phyloP scores from a whole-genome alignment of 768 basidiomycete genomes.

The Leucocoprinus birnbaumii region DNA sequence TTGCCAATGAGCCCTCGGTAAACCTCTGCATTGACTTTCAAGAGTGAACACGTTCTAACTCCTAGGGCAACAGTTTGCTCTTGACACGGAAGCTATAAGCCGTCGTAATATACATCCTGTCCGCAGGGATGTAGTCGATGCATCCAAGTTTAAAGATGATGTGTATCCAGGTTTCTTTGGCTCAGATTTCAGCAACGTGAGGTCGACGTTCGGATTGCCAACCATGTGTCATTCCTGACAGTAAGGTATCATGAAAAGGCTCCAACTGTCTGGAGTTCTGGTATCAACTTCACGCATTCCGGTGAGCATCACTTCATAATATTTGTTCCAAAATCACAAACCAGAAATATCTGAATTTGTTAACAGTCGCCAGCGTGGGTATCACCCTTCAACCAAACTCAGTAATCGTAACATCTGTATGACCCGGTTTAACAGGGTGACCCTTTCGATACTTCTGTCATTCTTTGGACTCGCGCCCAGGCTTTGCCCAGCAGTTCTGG shows the following conservation, averaged over 20 bases:
- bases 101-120: constrained; percentile 28
- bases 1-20: constrained; percentile 30
- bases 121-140: constrained; percentile 32
- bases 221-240: background rate
- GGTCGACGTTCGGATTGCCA: constrained; percentile 1
- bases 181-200: constrained; percentile 45
- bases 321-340: too few species aligned
- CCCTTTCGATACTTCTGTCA: constrained; percentile 49
- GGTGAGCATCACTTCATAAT: constrained; percentile 22
- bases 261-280: constrained; percentile 46
- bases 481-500: constrained; percentile 26
- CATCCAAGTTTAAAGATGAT: constrained; percentile 40
- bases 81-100: constrained; percentile 33
- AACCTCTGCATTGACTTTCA: constrained; percentile 8
- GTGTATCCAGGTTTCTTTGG: constrained; percentile 50
- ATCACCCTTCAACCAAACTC: background rate
- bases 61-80: constrained; percentile 29
- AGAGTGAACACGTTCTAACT: too few species aligned
- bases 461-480: constrained; percentile 57
- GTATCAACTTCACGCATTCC: constrained; percentile 46
- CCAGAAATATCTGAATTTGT: too few species aligned
- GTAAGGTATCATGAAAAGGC: background rate
- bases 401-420: background rate
- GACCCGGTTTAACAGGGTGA: constrained; percentile 36
- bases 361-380: constrained; percentile 45